A percentile compares a stretch with the other conserved stretches of the same genome.
Evolutionary conservation across 2,329 filamentous ascomycete genomes (phyloP).

Genomic region (Pseudogymnoascus sp.): DNA sequence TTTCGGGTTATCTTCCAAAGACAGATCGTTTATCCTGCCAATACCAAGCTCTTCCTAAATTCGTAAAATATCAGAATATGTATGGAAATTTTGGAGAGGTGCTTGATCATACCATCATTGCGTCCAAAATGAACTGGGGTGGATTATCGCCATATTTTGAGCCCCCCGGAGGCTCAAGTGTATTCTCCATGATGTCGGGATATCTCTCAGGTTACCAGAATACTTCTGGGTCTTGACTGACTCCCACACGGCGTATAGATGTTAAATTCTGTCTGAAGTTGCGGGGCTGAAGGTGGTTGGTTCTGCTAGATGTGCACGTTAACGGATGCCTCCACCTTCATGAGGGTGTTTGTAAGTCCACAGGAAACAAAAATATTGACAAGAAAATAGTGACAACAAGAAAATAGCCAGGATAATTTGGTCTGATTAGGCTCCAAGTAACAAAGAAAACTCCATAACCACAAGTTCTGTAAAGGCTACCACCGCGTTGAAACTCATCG

Average conservation of each 20-base stretch:
- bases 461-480: neutral
- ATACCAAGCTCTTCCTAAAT: slow-evolving; percentile 26
- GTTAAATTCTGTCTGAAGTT: no score
- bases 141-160: neutral
- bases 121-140: neutral
- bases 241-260: neutral
- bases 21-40: slow-evolving; percentile 22
- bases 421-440: neutral
- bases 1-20: slow-evolving; percentile 19
- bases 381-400: neutral
- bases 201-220: neutral
- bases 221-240: neutral
- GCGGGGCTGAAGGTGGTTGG: neutral
- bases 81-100: neutral
- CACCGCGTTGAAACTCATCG: neutral
- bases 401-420: neutral
- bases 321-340: neutral
- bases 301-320: neutral
- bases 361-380: neutral
- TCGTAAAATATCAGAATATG: neutral
- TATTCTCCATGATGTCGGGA: neutral
- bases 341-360: neutral
- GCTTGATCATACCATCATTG: neutral
- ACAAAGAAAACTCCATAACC: neutral
- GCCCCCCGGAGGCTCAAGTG: neutral